Conservation (phyloP, 768 basidiomycete species). For the Auriscalpium vulgare region DNA sequence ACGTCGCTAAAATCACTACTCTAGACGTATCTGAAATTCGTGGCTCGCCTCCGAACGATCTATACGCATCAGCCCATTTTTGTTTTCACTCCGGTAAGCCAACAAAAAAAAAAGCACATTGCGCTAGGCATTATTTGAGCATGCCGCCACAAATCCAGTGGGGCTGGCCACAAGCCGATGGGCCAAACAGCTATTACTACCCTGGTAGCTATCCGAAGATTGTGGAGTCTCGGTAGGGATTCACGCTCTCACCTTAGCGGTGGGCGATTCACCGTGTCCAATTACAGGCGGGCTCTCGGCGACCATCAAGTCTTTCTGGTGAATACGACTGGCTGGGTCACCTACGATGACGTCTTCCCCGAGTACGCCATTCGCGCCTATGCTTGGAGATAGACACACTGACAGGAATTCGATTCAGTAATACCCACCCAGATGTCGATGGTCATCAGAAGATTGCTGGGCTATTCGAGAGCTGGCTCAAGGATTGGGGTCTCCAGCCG, state of each 20-base stretch:
- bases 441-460: conserved; percentile 42
- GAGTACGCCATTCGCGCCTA: conserved; percentile 21
- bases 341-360: conserved; percentile 41
- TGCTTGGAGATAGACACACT: too few species aligned
- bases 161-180: conserved; percentile 50
- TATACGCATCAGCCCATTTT: conserved; percentile 42
- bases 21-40: conserved; percentile 41
- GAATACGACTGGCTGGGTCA: conserved; percentile 50
- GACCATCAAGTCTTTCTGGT: conserved; percentile 45
- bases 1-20: background rate
- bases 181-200: conserved; percentile 37
- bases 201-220: conserved; percentile 38
- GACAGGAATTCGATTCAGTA: conserved; percentile 21
- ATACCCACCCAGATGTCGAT: conserved; percentile 38
- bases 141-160: conserved; percentile 26
- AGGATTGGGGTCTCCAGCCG: conserved; percentile 37
- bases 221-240: conserved; percentile 30
- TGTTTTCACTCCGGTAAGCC: conserved; percentile 42
- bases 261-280: background rate
- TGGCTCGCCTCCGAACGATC: conserved; percentile 34
- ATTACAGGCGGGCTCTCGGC: conserved; percentile 29
- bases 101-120: too few species aligned
- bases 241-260: background rate
- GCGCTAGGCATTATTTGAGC: background rate
- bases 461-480: conserved; percentile 37